Percentiles rank a stretch among this genome's conserved stretches.
phyloP scores from a whole-genome alignment of 2,329 filamentous ascomycete species.

The Talaromyces sp. region DNA sequence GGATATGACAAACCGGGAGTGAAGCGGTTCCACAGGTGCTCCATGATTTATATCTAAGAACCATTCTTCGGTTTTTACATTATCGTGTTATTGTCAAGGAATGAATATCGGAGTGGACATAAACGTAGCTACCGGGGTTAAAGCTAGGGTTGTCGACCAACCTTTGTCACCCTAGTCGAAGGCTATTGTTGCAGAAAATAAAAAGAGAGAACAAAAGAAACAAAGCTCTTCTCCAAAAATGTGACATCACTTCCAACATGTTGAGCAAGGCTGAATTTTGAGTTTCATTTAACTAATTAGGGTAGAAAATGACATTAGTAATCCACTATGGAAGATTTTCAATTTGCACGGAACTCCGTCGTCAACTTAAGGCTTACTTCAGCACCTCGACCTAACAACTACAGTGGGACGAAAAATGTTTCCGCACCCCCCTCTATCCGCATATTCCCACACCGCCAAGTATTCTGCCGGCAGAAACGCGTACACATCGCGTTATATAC shows the following conservation, averaged over 20 bases:
- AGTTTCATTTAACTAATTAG: neutral
- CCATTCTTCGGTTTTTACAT: too few species aligned
- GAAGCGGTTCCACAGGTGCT: neutral
- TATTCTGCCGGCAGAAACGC: too few species aligned
- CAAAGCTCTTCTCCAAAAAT: neutral
- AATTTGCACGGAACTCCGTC: conserved; percentile 4
- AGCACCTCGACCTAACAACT: neutral
- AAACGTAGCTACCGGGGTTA: neutral
- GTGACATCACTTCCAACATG: neutral
- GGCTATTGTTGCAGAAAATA: neutral
- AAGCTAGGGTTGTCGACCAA: neutral
- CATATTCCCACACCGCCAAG: too few species aligned
- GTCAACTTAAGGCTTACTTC: neutral
- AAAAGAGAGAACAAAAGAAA: neutral
- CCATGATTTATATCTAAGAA: neutral
- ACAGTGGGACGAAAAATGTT: too few species aligned
- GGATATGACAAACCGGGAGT: neutral
- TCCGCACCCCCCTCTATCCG: too few species aligned
- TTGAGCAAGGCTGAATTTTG: neutral
- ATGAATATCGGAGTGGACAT: neutral
- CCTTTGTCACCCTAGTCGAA: neutral
- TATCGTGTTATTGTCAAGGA: neutral
- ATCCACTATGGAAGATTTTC: neutral
- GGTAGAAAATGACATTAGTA: neutral
- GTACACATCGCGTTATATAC: too few species aligned